Conservation (phyloP, 2,329 filamentous ascomycete species). For the Colletotrichum lini region DNA sequence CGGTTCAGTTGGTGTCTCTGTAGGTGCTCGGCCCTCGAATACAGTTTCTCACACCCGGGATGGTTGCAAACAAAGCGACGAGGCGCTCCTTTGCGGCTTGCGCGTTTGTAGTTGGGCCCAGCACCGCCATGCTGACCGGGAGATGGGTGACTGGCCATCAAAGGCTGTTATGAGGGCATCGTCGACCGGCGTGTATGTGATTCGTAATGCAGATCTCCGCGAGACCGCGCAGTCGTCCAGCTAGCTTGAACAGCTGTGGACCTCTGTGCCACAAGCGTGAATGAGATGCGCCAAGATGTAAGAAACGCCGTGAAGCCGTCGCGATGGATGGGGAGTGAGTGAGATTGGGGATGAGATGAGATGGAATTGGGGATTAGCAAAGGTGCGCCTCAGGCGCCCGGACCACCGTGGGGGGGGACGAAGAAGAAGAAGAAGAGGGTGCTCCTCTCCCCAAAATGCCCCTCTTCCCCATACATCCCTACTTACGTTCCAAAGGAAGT, state of each 20-base stretch:
- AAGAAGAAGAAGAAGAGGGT: not conserved
- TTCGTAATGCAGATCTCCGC: slow-evolving; percentile 1
- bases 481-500: too few relatives aligned
- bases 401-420: slow-evolving; percentile 11
- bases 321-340: not conserved
- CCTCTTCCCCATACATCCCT: slow-evolving; percentile 28
- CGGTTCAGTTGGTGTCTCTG: slow-evolving; percentile 88
- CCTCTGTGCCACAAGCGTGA: not conserved
- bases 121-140: slow-evolving; percentile 35
- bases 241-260: not conserved
- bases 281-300: slow-evolving; percentile 1
- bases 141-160: slow-evolving; percentile 32
- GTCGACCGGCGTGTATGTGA: not conserved
- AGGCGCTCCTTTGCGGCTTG: slow-evolving; percentile 65
- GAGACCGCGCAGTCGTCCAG: not conserved
- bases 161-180: slow-evolving; percentile 26
- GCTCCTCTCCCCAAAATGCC: slow-evolving; percentile 25
- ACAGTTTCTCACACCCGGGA: slow-evolving; percentile 82
- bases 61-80: slow-evolving; percentile 75
- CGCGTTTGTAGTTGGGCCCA: slow-evolving; percentile 61
- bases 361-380: slow-evolving; percentile 17
- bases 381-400: slow-evolving; percentile 29
- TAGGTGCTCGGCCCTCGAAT: slow-evolving; percentile 85
- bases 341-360: slow-evolving; percentile 11
- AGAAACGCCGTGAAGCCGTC: slow-evolving; percentile 7